phyloP scores from a whole-genome alignment of 2,329 filamentous ascomycete genomes.

The Didymellaceae sp. region DNA sequence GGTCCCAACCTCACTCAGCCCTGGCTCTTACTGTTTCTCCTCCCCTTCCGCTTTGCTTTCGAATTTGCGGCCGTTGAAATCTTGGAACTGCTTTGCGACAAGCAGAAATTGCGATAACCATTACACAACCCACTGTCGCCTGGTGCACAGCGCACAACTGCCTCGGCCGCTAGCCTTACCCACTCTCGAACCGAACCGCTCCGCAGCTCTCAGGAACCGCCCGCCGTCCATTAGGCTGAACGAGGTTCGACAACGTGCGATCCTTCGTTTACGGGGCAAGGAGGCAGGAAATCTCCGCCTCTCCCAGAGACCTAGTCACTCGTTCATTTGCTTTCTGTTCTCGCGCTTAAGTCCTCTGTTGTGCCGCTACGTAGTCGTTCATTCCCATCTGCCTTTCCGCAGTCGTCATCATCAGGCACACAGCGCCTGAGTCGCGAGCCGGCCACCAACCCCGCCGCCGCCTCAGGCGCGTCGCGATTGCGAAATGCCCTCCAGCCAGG shows the following conservation, averaged over 20 bases:
- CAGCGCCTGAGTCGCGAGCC: slow-evolving; percentile 29
- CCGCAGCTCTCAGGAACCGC: slow-evolving; percentile 18
- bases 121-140: slow-evolving; percentile 3
- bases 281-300: neutral
- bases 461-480: slow-evolving; percentile 27
- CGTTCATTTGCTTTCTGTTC: slow-evolving; percentile 3
- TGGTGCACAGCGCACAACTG: slow-evolving; percentile 6
- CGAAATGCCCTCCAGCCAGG: slow-evolving; percentile 41
- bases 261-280: slow-evolving; percentile 8
- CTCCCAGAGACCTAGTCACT: slow-evolving; percentile 1
- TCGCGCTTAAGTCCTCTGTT: neutral
- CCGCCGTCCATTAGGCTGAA: slow-evolving; percentile 14
- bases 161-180: slow-evolving; percentile 21
- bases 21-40: slow-evolving; percentile 12
- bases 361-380: neutral
- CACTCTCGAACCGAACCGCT: slow-evolving; percentile 19
- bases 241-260: slow-evolving; percentile 14
- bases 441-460: slow-evolving; percentile 23
- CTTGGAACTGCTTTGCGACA: slow-evolving; percentile 1
- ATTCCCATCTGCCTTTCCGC: neutral
- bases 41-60: slow-evolving; percentile 1
- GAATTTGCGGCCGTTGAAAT: slow-evolving; percentile 1
- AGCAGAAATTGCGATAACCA: slow-evolving; percentile 3
- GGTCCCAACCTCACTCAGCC: slow-evolving; percentile 18
- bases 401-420: slow-evolving; percentile 18